phyloP scores from a whole-genome alignment of 164 flowering plant species.

The Liquidambar formosana region DNA sequence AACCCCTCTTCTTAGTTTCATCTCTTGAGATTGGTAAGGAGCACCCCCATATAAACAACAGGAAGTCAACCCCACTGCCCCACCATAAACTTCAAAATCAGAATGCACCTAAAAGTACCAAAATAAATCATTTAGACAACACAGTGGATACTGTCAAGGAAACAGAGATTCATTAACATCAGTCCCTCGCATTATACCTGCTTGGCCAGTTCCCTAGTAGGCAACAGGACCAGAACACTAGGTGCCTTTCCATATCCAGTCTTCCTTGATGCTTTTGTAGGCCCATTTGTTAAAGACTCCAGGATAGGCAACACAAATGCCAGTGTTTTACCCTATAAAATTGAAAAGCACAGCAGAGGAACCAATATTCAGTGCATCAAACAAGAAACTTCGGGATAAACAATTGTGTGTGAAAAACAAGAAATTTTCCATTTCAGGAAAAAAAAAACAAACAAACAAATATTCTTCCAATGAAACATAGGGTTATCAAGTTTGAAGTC shows the following conservation, averaged over 20 bases:
- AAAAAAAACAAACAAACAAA: neutral
- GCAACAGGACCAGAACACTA: conserved; percentile 74
- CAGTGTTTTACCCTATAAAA: conserved; percentile 73
- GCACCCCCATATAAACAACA: conserved; percentile 89
- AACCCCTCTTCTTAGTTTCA: conserved; percentile 74
- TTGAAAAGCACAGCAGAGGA: neutral
- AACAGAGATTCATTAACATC: neutral
- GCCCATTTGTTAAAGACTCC: conserved; percentile 81
- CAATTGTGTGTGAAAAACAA: neutral
- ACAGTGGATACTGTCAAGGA: neutral
- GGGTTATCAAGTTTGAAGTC: too few species aligned
- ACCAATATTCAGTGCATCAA: neutral
- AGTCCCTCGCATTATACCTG: conserved; percentile 50
- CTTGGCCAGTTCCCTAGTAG: conserved; percentile 83
- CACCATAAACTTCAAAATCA: conserved; percentile 86
- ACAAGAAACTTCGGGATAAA: neutral
- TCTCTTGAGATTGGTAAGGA: conserved; percentile 56
- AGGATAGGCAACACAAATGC: conserved; percentile 91
- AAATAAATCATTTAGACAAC: neutral
- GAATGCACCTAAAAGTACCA: conserved; percentile 53
- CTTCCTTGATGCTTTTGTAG: conserved; percentile 50
- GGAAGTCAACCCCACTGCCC: conserved; percentile 59
- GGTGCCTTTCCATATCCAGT: conserved; percentile 89
- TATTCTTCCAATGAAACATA: neutral
- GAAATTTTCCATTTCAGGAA: neutral